A percentile compares a stretch with the other conserved stretches of the same genome.
Evolutionary conservation across 257 asterid species (phyloP).

Genomic region (Solanum ossicruentum): DNA sequence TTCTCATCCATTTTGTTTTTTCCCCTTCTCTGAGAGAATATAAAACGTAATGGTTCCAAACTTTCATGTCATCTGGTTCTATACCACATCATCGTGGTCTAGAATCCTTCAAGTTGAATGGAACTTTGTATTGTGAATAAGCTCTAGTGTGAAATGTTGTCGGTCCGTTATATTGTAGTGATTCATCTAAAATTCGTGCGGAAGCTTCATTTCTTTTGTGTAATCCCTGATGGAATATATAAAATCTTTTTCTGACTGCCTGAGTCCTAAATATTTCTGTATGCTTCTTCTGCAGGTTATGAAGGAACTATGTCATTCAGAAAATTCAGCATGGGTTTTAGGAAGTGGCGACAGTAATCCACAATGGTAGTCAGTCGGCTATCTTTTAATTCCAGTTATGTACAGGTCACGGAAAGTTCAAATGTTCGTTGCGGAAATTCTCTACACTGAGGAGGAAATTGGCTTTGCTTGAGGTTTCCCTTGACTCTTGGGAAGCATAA

Average conservation of each 20-base stretch:
- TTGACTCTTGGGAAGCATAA: not conserved
- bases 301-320: conserved; percentile 45
- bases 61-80: not conserved
- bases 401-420: not conserved
- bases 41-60: not conserved
- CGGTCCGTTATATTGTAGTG: not conserved
- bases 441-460: not conserved
- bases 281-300: conserved; percentile 48
- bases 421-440: not conserved
- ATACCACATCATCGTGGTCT: not conserved
- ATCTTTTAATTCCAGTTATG: not conserved
- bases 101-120: not conserved
- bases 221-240: not conserved
- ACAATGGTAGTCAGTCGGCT: not conserved
- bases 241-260: not conserved
- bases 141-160: not conserved
- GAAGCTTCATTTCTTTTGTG: not conserved
- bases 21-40: not conserved
- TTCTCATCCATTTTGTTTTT: not conserved
- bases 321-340: conserved; percentile 57
- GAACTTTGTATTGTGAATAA: not conserved
- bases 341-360: conserved; percentile 40
- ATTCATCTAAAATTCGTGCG: not conserved
- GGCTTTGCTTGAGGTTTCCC: not conserved
- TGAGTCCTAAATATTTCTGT: not conserved